A percentile compares a stretch with the other conserved stretches of the same genome.
phyloP scores from a whole-genome alignment of 768 basidiomycete genomes.

The Candolleomyces eurysporus region DNA sequence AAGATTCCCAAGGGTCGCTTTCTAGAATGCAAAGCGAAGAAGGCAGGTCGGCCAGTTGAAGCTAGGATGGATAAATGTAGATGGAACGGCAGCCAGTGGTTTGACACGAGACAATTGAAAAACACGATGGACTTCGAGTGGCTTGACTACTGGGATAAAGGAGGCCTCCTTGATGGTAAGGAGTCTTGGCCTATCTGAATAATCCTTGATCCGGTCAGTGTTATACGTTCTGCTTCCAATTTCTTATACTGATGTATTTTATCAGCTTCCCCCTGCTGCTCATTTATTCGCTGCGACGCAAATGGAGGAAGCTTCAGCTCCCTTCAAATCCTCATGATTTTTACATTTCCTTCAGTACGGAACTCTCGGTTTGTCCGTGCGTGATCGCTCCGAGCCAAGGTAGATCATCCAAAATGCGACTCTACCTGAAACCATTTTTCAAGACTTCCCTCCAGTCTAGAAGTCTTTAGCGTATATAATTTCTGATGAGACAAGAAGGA shows the following conservation, averaged over 20 bases:
- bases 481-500: no score
- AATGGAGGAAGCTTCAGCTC: slow-evolving; percentile 69
- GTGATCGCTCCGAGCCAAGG: no score
- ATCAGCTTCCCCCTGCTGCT: slow-evolving; percentile 46
- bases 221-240: neutral
- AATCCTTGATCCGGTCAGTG: slow-evolving; percentile 72
- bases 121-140: slow-evolving; percentile 81
- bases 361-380: no score
- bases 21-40: slow-evolving; percentile 61
- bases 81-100: no score
- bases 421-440: no score
- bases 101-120: slow-evolving; percentile 40
- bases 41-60: slow-evolving; percentile 6
- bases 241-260: neutral
- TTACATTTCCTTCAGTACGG: slow-evolving; percentile 49
- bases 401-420: no score
- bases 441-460: no score
- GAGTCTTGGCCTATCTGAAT: slow-evolving; percentile 74
- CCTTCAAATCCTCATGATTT: slow-evolving; percentile 59
- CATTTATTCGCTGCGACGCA: slow-evolving; percentile 75
- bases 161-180: slow-evolving; percentile 54
- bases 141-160: slow-evolving; percentile 86
- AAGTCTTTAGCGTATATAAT: no score
- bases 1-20: slow-evolving; percentile 69
- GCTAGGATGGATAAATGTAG: slow-evolving; percentile 55